Evolutionary conservation across 2,329 filamentous ascomycete species (phyloP).

Genomic region (Penicillium glabrum): DNA sequence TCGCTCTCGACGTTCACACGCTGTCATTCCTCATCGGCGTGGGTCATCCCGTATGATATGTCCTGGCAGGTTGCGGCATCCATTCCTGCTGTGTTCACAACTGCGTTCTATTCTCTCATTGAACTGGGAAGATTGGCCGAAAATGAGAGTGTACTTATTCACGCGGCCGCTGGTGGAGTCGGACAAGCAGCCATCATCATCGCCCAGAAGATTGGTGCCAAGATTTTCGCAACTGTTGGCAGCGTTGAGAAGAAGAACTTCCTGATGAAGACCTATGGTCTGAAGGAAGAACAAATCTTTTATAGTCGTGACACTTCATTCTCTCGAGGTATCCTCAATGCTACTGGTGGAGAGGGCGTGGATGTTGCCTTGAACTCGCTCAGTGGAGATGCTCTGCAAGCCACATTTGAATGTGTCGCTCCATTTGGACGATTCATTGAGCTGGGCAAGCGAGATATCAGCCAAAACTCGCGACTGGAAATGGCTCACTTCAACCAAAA

Average conservation of each 20-base stretch:
- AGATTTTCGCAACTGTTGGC: constrained; percentile 25
- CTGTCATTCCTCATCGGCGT: constrained; percentile 30
- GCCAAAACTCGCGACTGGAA: constrained; percentile 40
- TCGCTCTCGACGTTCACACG: constrained; percentile 27
- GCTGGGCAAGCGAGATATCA: constrained; percentile 35
- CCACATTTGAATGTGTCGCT: constrained; percentile 29
- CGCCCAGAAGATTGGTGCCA: constrained; percentile 21
- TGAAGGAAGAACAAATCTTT: constrained; percentile 15
- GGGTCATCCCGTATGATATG: constrained; percentile 33
- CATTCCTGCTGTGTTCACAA: constrained; percentile 27
- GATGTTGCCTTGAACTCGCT: constrained; percentile 32
- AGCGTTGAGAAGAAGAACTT: constrained; percentile 23
- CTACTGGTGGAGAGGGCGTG: constrained; percentile 26
- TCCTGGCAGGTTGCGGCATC: constrained; percentile 28
- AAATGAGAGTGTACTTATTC: constrained; percentile 24
- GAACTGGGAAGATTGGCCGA: constrained; percentile 23
- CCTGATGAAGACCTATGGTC: constrained; percentile 17
- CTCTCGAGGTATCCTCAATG: constrained; percentile 25
- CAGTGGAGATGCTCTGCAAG: constrained; percentile 27
- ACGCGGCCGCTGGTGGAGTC: constrained; percentile 26
- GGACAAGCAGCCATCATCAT: constrained; percentile 28
- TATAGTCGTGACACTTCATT: constrained; percentile 23
- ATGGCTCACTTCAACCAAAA: constrained; percentile 50
- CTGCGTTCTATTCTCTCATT: constrained; percentile 27
- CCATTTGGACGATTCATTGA: constrained; percentile 35